A percentile compares a stretch with the other conserved stretches of the same genome.
Evolutionary conservation across 345 rosid genomes (phyloP).

Genomic region (Gossypium sturtianum): DNA sequence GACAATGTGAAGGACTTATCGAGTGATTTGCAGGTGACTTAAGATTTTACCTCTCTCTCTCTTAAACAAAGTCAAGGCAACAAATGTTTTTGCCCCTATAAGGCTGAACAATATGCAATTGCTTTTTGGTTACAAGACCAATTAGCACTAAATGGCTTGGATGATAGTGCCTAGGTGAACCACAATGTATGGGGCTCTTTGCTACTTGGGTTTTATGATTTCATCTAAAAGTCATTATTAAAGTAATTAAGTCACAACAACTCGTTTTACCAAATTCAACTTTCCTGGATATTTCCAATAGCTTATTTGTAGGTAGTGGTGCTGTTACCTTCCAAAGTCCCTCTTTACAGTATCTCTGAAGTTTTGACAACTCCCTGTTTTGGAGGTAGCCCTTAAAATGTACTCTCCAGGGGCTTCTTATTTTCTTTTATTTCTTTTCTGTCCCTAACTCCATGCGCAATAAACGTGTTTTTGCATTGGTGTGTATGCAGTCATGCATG

Average conservation of each 20-base stretch:
- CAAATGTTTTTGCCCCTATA: neutral
- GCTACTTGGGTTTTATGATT: neutral
- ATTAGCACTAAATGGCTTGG: neutral
- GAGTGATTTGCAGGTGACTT: slow-evolving; percentile 73
- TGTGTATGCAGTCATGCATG: neutral
- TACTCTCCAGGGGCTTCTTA: neutral
- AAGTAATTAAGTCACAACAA: neutral
- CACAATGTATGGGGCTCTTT: neutral
- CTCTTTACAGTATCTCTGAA: neutral
- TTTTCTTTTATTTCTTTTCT: neutral
- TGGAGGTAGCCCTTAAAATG: neutral
- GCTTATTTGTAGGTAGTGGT: neutral
- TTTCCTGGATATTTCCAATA: neutral
- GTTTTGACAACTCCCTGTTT: neutral
- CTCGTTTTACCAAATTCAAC: neutral
- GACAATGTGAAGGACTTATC: slow-evolving; percentile 93
- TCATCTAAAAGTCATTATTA: neutral
- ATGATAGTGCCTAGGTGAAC: neutral
- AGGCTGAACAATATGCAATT: neutral
- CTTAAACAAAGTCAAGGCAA: neutral
- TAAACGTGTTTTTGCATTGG: neutral
- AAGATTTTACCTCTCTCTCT: neutral
- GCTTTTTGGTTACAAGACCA: neutral
- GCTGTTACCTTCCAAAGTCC: neutral
- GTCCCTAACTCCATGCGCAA: neutral